Evolutionary conservation across 1,284 basidiomycete species (phyloP).

Genomic region (Baeospora myosura): DNA sequence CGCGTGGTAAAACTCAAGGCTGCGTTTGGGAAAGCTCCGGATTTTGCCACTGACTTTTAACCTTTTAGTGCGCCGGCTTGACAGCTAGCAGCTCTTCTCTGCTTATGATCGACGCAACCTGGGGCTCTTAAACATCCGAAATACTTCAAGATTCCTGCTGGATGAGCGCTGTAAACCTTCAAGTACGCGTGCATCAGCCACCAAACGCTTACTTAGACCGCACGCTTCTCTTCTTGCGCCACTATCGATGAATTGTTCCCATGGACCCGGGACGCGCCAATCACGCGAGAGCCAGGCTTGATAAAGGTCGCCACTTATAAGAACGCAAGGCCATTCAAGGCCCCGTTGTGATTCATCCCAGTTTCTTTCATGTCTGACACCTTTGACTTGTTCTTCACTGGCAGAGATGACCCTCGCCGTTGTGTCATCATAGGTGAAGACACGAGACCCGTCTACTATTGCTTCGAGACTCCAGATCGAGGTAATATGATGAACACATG

Average conservation of each 20-base stretch:
- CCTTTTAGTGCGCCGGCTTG: conserved; percentile 31
- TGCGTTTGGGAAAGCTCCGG: conserved; percentile 28
- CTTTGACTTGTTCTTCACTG: conserved; percentile 63
- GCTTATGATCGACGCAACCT: neutral
- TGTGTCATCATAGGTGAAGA: conserved; percentile 64
- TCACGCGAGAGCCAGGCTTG: conserved; percentile 40
- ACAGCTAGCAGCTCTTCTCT: conserved; percentile 18
- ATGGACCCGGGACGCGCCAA: conserved; percentile 37
- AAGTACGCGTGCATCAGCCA: too few species aligned
- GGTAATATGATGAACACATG: conserved; percentile 31
- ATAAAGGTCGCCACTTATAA: conserved; percentile 33
- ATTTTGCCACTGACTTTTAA: conserved; percentile 27
- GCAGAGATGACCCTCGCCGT: conserved; percentile 54
- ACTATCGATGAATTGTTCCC: conserved; percentile 44
- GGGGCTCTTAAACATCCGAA: too few species aligned
- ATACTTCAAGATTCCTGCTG: conserved; percentile 1
- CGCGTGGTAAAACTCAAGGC: conserved; percentile 20
- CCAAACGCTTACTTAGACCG: too few species aligned
- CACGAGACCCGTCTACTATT: conserved; percentile 50
- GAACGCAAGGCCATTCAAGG: conserved; percentile 21
- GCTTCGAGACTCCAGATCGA: conserved; percentile 53
- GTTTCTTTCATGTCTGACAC: conserved; percentile 17
- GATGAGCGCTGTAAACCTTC: too few species aligned
- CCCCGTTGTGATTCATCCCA: neutral
- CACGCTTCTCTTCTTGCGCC: conserved; percentile 31